Conservation (phyloP, 257 asterid genomes). For the Gentiana dahurica region DNA sequence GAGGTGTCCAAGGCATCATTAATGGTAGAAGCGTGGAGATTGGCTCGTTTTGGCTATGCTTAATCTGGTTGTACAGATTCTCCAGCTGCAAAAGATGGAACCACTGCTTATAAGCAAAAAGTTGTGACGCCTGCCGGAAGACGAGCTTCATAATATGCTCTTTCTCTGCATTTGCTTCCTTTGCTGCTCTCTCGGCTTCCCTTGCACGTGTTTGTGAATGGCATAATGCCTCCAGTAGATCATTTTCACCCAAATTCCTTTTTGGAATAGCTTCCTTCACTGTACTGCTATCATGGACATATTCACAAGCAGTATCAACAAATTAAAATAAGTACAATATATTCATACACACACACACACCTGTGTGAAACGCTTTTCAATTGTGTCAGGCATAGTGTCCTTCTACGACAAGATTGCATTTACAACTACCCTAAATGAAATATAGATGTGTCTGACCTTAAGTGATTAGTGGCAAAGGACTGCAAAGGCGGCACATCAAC, state of each 20-base stretch:
- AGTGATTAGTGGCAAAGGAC: constrained; percentile 15
- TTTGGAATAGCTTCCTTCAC: constrained; percentile 14
- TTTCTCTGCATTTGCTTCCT: constrained; percentile 56
- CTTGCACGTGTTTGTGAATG: constrained; percentile 97
- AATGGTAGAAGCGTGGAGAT: constrained; percentile 28
- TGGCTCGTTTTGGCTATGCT: constrained; percentile 30
- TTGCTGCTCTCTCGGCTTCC: constrained; percentile 79
- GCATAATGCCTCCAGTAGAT: constrained; percentile 60
- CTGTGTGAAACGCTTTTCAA: too few relatives aligned
- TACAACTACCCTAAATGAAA: too few relatives aligned
- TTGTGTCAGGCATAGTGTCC: too few relatives aligned
- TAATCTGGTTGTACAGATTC: constrained; percentile 45
- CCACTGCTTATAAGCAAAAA: constrained; percentile 87
- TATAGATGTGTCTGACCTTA: constrained; percentile 27
- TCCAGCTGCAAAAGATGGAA: constrained; percentile 74
- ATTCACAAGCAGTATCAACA: too few relatives aligned
- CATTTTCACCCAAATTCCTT: constrained; percentile 13
- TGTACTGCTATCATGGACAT: constrained; percentile 26
- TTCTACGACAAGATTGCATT: too few relatives aligned
- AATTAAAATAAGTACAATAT: too few relatives aligned
- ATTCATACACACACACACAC: too few relatives aligned
- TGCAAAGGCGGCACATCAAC: constrained; percentile 14
- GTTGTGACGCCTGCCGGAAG: constrained; percentile 74
- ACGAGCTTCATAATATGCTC: constrained; percentile 62
- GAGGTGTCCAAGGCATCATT: constrained; percentile 32